phyloP scores from a whole-genome alignment of 495 filamentous ascomycete genomes.

The Chaetomium cochliodes region DNA sequence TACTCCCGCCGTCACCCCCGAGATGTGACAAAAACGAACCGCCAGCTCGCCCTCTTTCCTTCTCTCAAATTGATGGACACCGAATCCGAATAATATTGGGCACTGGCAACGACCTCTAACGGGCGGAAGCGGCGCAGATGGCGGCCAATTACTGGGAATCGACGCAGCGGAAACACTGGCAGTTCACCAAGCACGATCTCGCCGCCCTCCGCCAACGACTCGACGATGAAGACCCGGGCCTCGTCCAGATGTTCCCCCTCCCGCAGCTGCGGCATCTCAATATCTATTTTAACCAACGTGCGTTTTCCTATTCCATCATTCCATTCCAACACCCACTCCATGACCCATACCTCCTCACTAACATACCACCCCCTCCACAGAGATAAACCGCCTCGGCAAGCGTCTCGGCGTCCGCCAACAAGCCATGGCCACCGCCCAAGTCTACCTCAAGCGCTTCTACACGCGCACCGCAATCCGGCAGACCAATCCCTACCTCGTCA shows the following conservation, averaged over 20 bases:
- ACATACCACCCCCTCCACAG: constrained; percentile 41
- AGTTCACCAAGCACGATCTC: constrained; percentile 78
- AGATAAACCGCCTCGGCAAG: constrained; percentile 75
- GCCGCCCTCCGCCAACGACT: constrained; percentile 68
- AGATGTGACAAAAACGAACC: not conserved
- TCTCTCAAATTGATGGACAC: not conserved
- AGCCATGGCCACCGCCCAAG: constrained; percentile 88
- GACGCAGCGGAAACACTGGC: constrained; percentile 85
- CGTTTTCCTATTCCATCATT: constrained; percentile 29
- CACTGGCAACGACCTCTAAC: not conserved
- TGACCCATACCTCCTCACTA: not conserved
- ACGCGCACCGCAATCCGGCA: constrained; percentile 84
- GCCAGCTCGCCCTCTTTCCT: not conserved
- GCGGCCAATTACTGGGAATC: constrained; percentile 97
- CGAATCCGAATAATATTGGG: not conserved
- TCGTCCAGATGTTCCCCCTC: constrained; percentile 75
- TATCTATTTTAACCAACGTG: constrained; percentile 91
- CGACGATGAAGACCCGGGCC: constrained; percentile 65
- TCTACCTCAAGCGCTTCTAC: constrained; percentile 94
- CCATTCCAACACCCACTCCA: not conserved
- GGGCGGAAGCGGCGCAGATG: constrained; percentile 51
- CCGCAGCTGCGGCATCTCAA: constrained; percentile 79
- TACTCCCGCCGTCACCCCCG: constrained; percentile 1
- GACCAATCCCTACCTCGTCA: constrained; percentile 89
- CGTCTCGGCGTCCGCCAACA: constrained; percentile 84